Evolutionary conservation across 2,329 filamentous ascomycete genomes (phyloP).

Genomic region (Neocucurbitaria cava): DNA sequence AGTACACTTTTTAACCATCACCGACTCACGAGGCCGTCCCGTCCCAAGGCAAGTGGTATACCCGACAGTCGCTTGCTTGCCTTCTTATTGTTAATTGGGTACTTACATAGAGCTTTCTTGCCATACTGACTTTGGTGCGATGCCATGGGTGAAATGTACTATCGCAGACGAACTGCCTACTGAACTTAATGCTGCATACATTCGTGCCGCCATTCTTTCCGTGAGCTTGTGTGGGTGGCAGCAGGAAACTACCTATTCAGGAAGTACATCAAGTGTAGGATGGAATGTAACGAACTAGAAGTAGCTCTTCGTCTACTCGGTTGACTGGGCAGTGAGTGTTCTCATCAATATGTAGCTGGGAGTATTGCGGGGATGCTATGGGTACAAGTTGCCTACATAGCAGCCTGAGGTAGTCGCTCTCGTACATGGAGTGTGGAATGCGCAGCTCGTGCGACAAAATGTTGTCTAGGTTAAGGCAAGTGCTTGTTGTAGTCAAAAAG

Average conservation of each 20-base stretch:
- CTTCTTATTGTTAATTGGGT: no score
- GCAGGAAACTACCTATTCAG: no score
- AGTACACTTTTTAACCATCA: constrained; percentile 25
- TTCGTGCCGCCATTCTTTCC: constrained; percentile 28
- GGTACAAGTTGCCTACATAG: constrained; percentile 6
- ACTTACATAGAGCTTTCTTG: constrained; percentile 32
- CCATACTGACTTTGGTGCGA: constrained; percentile 29
- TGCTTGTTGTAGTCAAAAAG: neutral
- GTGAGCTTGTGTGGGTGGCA: no score
- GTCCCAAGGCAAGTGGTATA: constrained; percentile 56
- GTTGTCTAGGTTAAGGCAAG: neutral
- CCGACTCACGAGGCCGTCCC: constrained; percentile 8
- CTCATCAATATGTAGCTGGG: constrained; percentile 2
- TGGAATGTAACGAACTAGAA: constrained; percentile 13
- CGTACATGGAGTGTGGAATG: neutral
- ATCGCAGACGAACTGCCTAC: constrained; percentile 26
- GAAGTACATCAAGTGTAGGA: no score
- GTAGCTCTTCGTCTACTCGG: neutral
- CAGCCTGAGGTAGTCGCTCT: neutral
- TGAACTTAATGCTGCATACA: constrained; percentile 27
- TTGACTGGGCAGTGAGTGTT: neutral
- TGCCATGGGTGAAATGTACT: constrained; percentile 28
- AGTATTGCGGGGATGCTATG: neutral
- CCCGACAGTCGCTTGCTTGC: constrained; percentile 37
- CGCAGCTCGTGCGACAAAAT: neutral